Evolutionary conservation across 257 asterid species (phyloP), one percentile per base, ranked within the genome.

Genomic region (Solanum pennellii): DNA sequence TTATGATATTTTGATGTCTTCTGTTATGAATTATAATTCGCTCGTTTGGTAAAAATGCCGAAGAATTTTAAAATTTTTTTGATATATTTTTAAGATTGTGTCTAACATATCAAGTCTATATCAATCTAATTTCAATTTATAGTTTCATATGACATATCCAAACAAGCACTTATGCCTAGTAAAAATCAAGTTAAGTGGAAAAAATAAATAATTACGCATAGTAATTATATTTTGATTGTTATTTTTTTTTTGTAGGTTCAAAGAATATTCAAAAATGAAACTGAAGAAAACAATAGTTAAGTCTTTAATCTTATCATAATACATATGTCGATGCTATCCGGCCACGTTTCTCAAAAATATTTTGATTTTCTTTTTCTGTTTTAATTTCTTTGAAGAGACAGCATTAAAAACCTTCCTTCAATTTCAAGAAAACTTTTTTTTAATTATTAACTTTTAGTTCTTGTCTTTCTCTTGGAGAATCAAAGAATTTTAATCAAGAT

Each of bases 341-440:
- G 39, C 75, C 12, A 6, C 75, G 39, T 68, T 68, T 68, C 37
- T 68, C 20, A 68, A 13, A 27, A 12, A 68, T 27, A 65, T 25
- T 62, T 62, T n/a, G 4, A 62, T 59, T 23, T 62, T n/a, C 2
- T 5, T 23, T 62, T 65, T n/a, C 18, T n/a, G 15, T 65, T 65
- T 65, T 65, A 65, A 65, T 65, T 65, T 65, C 16, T 12, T 65
- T n/a, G 0, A 74, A 89, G 88, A 52, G 91, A 83, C 91, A 89
- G 96, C 93, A 94, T 91, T 93, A 42, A 73, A 21, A 83, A 89
- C 94, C 90, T 93, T 93, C 89, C 98, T 92, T 92, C 92, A 84
- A 89, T 89, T 89, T 89, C 92, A 95, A 95, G 95, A 87, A 90
- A 49, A 11, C 85, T 80, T 27, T 14, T 77, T 72, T 27, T 27